Evolutionary conservation across 176 grass and related monocot species (phyloP), one percentile per base, ranked within the genome.

Genomic region (Raddia guianensis): DNA sequence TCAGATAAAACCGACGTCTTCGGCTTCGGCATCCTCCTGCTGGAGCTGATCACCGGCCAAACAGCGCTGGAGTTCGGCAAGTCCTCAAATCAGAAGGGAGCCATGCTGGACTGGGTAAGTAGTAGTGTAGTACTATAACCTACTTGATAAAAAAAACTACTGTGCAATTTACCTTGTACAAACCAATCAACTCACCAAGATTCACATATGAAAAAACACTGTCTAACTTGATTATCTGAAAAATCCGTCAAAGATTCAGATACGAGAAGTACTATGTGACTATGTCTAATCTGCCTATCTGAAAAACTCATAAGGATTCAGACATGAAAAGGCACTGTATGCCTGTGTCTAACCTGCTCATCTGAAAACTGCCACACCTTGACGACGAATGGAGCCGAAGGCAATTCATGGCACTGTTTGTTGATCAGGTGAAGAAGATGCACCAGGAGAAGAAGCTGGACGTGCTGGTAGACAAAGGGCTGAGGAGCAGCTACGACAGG

Each of bases 61-160:
- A 99, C 93, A 0, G 97, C 93, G 1, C 20, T 95, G 53, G 97
- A 96, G 71, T 99, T 99, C 42, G 97, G 97, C 47, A 99, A 96
- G 84, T 48, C 90, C 0, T 78, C 93, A 27, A 99, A 99, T 66
- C 93, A 95, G 73, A 99, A 96, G 78, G 93, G 93, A 45, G 93
- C 97, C 79, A 99, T 99, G 93, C 85, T 99, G 27, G 97, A 99
- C 8, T 93, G 97, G 97, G 97, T 96, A 99, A 87, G 37, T 47
- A 10, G 20, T 35, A 63, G 13, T 35, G 37, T 47, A 10, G 20
- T 35, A 63, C 21, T 35, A 10, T 6, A 33, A n/a, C 63, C 21
- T 64, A 3, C 2, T 66, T 78, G 76, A 42, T 3, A 5, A 13
- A 3, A 77, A 64, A 27, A 27, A n/a, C 45, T n/a, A 34, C 27